These are phyloP conservation scores for Moniliophthora roreri DNA, from an alignment of 1,284 basidiomycete genomes.

Conservation along the genomic window DNA sequence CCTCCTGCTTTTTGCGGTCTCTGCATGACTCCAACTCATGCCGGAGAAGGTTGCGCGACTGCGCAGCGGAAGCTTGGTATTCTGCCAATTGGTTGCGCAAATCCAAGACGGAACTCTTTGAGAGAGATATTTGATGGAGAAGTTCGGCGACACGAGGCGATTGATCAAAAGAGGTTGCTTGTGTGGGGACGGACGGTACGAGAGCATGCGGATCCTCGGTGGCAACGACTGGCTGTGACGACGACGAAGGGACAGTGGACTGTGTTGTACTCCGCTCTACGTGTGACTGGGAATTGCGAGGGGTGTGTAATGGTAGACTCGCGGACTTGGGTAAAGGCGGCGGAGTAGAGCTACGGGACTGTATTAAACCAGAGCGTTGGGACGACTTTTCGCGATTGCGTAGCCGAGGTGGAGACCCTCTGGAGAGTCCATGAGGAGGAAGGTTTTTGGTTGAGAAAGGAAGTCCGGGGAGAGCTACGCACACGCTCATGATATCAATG, in stretches of 20 bases:
- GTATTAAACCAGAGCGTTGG: conserved; percentile 33
- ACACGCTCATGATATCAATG: not conserved
- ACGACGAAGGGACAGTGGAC: conserved; percentile 34
- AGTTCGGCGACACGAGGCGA: conserved; percentile 77
- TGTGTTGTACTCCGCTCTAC: conserved; percentile 26
- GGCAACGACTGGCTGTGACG: conserved; percentile 25
- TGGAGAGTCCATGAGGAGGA: conserved; percentile 36
- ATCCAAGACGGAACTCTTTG: conserved; percentile 69
- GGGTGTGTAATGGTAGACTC: conserved; percentile 70
- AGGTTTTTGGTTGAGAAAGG: conserved; percentile 49
- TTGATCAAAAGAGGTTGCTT: conserved; percentile 54
- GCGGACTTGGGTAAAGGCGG: conserved; percentile 82
- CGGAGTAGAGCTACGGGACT: conserved; percentile 63
- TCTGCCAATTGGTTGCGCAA: conserved; percentile 77
- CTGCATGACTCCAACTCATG: conserved; percentile 74
- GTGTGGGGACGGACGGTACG: conserved; percentile 33
- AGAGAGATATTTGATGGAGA: conserved; percentile 71
- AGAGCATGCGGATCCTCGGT: conserved; percentile 34
- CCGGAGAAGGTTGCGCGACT: conserved; percentile 68
- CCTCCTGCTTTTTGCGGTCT: conserved; percentile 81
- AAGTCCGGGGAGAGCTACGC: conserved; percentile 36
- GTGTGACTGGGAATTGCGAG: conserved; percentile 36
- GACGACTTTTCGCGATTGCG: conserved; percentile 59
- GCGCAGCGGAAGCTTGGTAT: conserved; percentile 58
- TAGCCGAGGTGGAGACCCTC: conserved; percentile 50